Evolutionary conservation across 2,329 filamentous ascomycete species (phyloP), one percentile per base, ranked within the genome.

Genomic region (Botryotinia calthae): DNA sequence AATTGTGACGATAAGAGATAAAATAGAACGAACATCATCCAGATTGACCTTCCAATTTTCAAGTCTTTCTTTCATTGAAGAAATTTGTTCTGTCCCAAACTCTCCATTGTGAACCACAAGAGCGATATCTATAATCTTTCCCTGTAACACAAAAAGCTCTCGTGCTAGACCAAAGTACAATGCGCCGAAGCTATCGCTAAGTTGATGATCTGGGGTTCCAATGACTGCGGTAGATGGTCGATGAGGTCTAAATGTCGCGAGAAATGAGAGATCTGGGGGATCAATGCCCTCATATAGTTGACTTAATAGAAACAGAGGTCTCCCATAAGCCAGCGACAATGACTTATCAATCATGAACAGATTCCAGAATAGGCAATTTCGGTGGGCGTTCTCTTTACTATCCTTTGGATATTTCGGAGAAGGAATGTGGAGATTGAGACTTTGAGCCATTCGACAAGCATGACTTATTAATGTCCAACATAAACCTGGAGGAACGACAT

Each of bases 361-460:
- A 61, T 63, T 51, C 74, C 74, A 76, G n/a, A 76, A 76, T 22
- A 76, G 34, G 40, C 48, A 75, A n/a, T 69, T 69, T 28, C 74
- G 65, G 20, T 74, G 72, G 8, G 34, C 25, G 34, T 73, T 69
- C 44, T 54, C 68, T 28, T 71, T 64, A 16, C 67, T 74, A 1
- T 61, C 44, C 44, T 34, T 28, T 56, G 72, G 54, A 42, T 40
- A 42, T 44, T 58, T 67, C 20, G 58, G 59, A 1, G 63, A 72
- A 40, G 70, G 72, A 7, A 73, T 37, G 44, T 76, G 75, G 4
- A 76, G 44, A 34, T 64, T 70, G 22, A 76, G 64, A 9, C 72
- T 70, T 44, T 76, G 73, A 18, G 73, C 71, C 73, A 76, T 74
- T 22, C 70, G 72, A 62, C 75, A 75, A n/a, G 73, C 75, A 65